Conservation (phyloP, 2,329 filamentous ascomycete genomes). For the Aspergillus jensenii region DNA sequence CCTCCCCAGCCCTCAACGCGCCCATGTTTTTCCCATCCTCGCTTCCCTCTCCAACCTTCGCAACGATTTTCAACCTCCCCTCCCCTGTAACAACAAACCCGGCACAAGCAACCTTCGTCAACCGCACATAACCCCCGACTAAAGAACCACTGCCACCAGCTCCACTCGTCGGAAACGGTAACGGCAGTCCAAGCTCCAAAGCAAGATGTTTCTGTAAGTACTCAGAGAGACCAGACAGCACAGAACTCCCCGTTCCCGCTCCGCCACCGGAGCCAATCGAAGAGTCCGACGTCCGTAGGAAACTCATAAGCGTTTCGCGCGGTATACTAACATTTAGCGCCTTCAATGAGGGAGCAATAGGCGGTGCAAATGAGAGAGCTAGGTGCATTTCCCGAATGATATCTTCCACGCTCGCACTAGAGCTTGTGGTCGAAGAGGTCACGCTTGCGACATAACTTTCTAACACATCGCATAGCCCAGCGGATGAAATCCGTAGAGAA, state of each 20-base stretch:
- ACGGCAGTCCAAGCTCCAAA: constrained; percentile 37
- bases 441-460: constrained; percentile 37
- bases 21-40: constrained; percentile 16
- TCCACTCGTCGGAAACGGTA: background rate
- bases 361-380: constrained; percentile 37
- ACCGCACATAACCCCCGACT: constrained; percentile 29
- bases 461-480: constrained; percentile 46
- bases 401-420: constrained; percentile 21
- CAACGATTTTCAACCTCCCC: constrained; percentile 40
- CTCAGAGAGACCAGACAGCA: constrained; percentile 30
- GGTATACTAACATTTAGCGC: constrained; percentile 36
- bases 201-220: constrained; percentile 41
- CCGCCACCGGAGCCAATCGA: background rate
- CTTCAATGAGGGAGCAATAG: constrained; percentile 35
- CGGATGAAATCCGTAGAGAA: constrained; percentile 44
- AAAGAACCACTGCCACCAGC: background rate
- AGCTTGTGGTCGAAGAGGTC: background rate
- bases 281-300: constrained; percentile 12
- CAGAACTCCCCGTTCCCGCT: constrained; percentile 9
- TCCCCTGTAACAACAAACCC: constrained; percentile 41
- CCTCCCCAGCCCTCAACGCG: constrained; percentile 32
- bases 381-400: constrained; percentile 41
- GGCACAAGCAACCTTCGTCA: constrained; percentile 40
- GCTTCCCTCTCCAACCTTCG: constrained; percentile 20
- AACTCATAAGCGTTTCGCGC: constrained; percentile 24